phyloP scores from a whole-genome alignment of 2,329 filamentous ascomycete genomes.

The Apiospora saccharicola region DNA sequence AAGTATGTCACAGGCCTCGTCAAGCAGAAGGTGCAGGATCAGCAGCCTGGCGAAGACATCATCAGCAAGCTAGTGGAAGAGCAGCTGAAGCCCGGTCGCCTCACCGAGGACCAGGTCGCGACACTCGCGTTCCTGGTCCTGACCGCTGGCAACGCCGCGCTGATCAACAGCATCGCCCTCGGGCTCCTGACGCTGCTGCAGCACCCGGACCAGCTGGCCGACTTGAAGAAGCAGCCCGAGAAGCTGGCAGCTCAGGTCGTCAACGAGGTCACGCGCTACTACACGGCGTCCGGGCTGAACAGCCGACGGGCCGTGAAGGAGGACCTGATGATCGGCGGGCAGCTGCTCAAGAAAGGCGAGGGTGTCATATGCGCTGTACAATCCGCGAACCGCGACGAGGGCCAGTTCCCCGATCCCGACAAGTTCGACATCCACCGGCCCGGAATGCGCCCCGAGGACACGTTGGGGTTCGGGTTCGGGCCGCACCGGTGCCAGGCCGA shows the following conservation, averaged over 20 bases:
- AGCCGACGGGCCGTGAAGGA: slow-evolving; percentile 67
- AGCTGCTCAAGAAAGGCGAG: slow-evolving; percentile 36
- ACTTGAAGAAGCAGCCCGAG: slow-evolving; percentile 21
- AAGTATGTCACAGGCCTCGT: slow-evolving; percentile 26
- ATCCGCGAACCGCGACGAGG: slow-evolving; percentile 24
- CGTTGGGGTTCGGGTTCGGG: slow-evolving; percentile 24
- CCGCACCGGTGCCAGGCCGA: slow-evolving; percentile 27
- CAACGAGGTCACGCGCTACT: slow-evolving; percentile 25
- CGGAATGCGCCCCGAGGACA: background rate
- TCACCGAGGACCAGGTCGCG: slow-evolving; percentile 26
- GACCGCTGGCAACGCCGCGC: slow-evolving; percentile 27
- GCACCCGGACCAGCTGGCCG: slow-evolving; percentile 26
- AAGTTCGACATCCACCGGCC: slow-evolving; percentile 26
- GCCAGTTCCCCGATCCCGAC: slow-evolving; percentile 3
- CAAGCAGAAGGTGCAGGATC: background rate
- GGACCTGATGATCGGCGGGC: slow-evolving; percentile 42
- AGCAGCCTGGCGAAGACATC: slow-evolving; percentile 19
- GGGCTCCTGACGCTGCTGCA: slow-evolving; percentile 29
- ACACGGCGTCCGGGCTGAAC: slow-evolving; percentile 50
- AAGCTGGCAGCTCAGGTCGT: background rate
- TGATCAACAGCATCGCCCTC: slow-evolving; percentile 29
- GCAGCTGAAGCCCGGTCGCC: slow-evolving; percentile 21
- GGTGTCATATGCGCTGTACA: slow-evolving; percentile 29
- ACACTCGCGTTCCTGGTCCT: slow-evolving; percentile 28
- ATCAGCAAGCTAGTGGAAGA: slow-evolving; percentile 27